phyloP scores from a whole-genome alignment of 495 filamentous ascomycete genomes.

The Amorphotheca resinae region DNA sequence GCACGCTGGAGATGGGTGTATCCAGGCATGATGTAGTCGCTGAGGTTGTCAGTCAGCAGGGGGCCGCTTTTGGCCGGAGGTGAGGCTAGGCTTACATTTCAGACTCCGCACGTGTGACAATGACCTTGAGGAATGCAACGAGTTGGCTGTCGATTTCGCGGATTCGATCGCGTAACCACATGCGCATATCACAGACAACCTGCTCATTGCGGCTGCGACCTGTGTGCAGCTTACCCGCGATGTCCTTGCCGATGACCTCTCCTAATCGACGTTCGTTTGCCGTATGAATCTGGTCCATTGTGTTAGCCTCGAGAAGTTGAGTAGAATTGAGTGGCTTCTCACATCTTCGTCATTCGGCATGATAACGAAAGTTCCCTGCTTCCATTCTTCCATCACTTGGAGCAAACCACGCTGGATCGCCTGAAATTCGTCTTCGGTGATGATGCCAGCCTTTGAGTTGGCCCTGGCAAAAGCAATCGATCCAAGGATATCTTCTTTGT shows the following conservation, averaged over 20 bases:
- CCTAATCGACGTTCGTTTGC: slow-evolving; percentile 85
- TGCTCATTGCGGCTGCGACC: slow-evolving; percentile 90
- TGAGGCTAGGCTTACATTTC: too few species aligned
- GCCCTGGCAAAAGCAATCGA: slow-evolving; percentile 83
- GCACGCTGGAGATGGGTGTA: slow-evolving; percentile 93
- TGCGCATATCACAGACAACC: slow-evolving; percentile 82
- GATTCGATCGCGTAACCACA: slow-evolving; percentile 79
- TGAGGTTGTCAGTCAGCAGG: too few species aligned
- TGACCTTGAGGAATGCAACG: slow-evolving; percentile 56
- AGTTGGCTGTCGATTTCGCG: slow-evolving; percentile 58
- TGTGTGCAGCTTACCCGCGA: slow-evolving; percentile 87
- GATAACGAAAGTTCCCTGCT: slow-evolving; percentile 42
- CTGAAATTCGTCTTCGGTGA: slow-evolving; percentile 61
- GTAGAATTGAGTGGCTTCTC: neutral
- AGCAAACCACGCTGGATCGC: slow-evolving; percentile 64
- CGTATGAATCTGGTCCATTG: slow-evolving; percentile 63
- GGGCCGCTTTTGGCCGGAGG: too few species aligned
- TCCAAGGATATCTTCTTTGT: slow-evolving; percentile 73
- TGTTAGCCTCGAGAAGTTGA: neutral
- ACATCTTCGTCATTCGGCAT: slow-evolving; percentile 46
- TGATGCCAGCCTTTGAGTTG: slow-evolving; percentile 62
- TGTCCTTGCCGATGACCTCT: slow-evolving; percentile 78
- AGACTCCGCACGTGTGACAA: slow-evolving; percentile 58
- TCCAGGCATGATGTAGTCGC: slow-evolving; percentile 47
- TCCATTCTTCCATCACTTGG: slow-evolving; percentile 68